Evolutionary conservation across 2,329 filamentous ascomycete species (phyloP).

Genomic region (Pyrenochaeta sp.): DNA sequence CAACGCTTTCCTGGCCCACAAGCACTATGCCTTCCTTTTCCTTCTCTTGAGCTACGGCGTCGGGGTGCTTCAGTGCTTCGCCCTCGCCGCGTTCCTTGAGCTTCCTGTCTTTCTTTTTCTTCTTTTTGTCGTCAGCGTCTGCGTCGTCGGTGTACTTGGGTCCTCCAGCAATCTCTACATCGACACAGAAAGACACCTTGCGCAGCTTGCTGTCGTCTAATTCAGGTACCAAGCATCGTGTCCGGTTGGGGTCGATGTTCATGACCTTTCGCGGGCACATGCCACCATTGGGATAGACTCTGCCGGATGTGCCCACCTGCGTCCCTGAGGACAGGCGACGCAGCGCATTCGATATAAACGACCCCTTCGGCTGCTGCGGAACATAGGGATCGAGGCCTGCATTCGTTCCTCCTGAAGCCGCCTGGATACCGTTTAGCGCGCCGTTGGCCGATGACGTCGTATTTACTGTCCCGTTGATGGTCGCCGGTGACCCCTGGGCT

Average conservation of each 20-base stretch:
- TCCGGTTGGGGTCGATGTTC: constrained; percentile 83
- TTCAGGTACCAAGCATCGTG: constrained; percentile 80
- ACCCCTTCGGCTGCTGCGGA: constrained; percentile 77
- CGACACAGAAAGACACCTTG: constrained; percentile 93
- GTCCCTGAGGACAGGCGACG: constrained; percentile 76
- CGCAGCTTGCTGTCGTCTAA: constrained; percentile 82
- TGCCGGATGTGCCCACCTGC: constrained; percentile 57
- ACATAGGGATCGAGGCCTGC: constrained; percentile 67
- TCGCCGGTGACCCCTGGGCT: constrained; percentile 45
- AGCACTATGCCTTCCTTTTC: constrained; percentile 58
- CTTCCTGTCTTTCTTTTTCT: constrained; percentile 64
- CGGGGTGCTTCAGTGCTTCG: constrained; percentile 74
- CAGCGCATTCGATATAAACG: constrained; percentile 82
- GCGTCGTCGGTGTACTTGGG: constrained; percentile 75
- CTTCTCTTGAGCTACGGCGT: constrained; percentile 63
- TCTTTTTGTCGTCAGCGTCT: constrained; percentile 56
- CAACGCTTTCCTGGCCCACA: constrained; percentile 50
- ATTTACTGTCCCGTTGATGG: constrained; percentile 55
- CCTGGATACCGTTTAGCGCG: constrained; percentile 51
- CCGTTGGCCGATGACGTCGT: constrained; percentile 60
- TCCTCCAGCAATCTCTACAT: constrained; percentile 93
- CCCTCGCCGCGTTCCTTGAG: constrained; percentile 76
- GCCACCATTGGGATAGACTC: constrained; percentile 68
- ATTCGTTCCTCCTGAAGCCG: constrained; percentile 31
- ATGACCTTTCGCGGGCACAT: constrained; percentile 81